Conservation (phyloP, 1,284 basidiomycete species). For the Lignosus rhinocerotis region DNA sequence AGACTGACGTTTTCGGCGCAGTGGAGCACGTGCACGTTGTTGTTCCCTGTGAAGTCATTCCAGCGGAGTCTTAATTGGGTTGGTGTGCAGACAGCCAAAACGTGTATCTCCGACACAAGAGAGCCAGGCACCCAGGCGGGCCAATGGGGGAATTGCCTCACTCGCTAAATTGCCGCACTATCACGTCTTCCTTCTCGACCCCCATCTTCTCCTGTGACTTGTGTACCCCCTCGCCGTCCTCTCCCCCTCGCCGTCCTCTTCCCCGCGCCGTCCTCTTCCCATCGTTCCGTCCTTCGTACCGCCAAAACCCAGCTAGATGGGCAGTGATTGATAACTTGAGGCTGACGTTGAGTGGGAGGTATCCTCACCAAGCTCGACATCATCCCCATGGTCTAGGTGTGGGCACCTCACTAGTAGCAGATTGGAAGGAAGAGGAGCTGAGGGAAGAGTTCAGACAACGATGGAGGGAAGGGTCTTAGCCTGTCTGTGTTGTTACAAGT, state of each 20-base stretch:
- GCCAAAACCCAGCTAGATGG: not conserved
- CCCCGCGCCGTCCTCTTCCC: not conserved
- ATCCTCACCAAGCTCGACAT: constrained; percentile 33
- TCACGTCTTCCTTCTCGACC: constrained; percentile 11
- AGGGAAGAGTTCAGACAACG: not conserved
- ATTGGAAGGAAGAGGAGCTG: not conserved
- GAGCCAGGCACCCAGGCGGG: not conserved
- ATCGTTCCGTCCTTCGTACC: not conserved
- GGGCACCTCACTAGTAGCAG: not conserved
- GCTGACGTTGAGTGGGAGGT: constrained; percentile 28
- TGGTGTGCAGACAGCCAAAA: not conserved
- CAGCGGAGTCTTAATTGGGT: not conserved
- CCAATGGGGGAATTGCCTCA: constrained; percentile 24
- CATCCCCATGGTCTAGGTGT: not conserved
- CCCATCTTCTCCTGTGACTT: not conserved
- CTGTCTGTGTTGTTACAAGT: not conserved
- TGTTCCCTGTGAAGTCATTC: constrained; percentile 8
- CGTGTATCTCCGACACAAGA: not conserved
- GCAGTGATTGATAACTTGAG: not conserved
- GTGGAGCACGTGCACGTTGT: constrained; percentile 8
- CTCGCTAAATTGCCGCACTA: constrained; percentile 25
- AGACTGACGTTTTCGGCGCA: constrained; percentile 14
- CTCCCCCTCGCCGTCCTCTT: too few relatives aligned
- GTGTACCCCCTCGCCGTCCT: not conserved
- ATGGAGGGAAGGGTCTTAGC: not conserved